phyloP scores from a whole-genome alignment of 805 yeast species.

The Alloascoidea hylecoeti region DNA sequence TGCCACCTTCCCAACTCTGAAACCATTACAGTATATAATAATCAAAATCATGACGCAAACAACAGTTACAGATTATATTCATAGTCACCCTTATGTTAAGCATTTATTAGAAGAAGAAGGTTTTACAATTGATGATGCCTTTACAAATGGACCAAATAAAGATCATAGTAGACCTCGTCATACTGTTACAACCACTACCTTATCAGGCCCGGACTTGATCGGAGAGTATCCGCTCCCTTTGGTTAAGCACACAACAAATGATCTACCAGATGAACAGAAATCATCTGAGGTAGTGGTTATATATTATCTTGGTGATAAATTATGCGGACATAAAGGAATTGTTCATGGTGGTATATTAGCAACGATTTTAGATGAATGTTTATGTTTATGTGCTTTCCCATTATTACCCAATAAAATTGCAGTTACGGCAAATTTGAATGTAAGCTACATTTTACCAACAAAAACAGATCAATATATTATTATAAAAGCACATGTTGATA shows the following conservation, averaged over 20 bases:
- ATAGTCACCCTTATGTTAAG: conserved; percentile 10
- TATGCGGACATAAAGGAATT: conserved; percentile 57
- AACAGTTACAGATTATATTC: conserved; percentile 3
- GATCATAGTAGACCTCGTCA: conserved; percentile 6
- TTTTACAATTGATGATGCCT: conserved; percentile 8
- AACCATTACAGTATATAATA: too few species aligned
- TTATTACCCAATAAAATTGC: conserved; percentile 70
- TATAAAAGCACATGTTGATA: conserved; percentile 49
- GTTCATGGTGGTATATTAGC: conserved; percentile 84
- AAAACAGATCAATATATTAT: conserved; percentile 51
- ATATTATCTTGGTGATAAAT: conserved; percentile 52
- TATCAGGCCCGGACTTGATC: conserved; percentile 10
- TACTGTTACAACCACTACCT: conserved; percentile 11
- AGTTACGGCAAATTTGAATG: conserved; percentile 67
- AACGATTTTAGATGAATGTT: conserved; percentile 72
- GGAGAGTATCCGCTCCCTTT: conserved; percentile 10
- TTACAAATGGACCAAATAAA: too few species aligned
- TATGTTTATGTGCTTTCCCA: conserved; percentile 80
- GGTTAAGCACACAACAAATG: conserved; percentile 7
- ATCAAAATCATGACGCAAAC: too few species aligned
- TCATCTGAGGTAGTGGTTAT: conserved; percentile 38
- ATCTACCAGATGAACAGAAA: conserved; percentile 6
- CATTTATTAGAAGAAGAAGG: conserved; percentile 8
- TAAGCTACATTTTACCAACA: conserved; percentile 46
- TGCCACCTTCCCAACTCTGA: too few species aligned